Evolutionary conservation across 2,329 filamentous ascomycete genomes (phyloP), one percentile per base, ranked within the genome.

Genomic region (Aspergillus intermedius): DNA sequence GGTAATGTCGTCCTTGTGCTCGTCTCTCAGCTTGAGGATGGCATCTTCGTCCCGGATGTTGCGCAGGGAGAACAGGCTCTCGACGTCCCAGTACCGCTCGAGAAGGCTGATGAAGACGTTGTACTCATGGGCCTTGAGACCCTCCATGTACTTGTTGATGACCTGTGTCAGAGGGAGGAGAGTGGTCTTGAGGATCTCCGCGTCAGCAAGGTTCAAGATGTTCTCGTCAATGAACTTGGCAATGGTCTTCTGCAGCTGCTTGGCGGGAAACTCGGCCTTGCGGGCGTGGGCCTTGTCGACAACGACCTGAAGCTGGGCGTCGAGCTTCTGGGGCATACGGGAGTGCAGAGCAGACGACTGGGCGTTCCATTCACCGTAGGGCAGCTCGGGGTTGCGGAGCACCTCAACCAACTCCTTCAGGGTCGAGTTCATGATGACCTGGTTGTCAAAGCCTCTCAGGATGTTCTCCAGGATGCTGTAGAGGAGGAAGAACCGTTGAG

Each of bases 311-410:
- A 98, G 85, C 55, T 82, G 83, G 19, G 82, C 70, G 60, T 96
- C 91, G 25, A 98, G 83, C 74, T 91, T 96, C 66, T 91, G 86
- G 0, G 93, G 93, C 87, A 97, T 98, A 61, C 93, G 87, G 5
- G 91, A 88, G 71, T 97, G 91, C n/a, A 98, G 81, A 19, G 93
- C 93, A 44, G 93, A 95, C 59, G 95, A 93, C 65, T 97, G 90
- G 5, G 91, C 87, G 54, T 87, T 90, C 88, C 91, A 98, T 71
- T 98, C 90, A 68, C 91, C 90, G 67, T 93, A 98, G 1, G 93
- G 93, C 54, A 98, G 80, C 62, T 96, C 91, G 1, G 87, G 83
- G 63, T 95, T 82, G 39, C 91, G 85, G 19, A 98, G 81, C 9
- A 98, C 91, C 51, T 89, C 82, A n/a, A 96, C 84, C 34, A 97